Conservation (phyloP, 768 basidiomycete genomes). For the Calocybe indica region DNA sequence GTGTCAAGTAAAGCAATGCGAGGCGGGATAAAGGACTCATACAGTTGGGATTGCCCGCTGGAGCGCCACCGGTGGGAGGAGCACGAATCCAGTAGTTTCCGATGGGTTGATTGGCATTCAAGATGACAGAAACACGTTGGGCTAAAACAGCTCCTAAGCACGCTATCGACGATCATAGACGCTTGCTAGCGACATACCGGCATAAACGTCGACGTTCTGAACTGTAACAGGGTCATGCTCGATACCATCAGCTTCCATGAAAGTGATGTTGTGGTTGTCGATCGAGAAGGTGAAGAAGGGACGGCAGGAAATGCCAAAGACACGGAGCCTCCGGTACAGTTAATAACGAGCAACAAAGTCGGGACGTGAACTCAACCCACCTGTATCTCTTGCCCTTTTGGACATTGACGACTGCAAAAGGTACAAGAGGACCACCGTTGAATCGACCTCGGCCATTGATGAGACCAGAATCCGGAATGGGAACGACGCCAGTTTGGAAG, state of each 20-base stretch:
- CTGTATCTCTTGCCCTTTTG: slow-evolving; percentile 33
- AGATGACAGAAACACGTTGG: slow-evolving; percentile 29
- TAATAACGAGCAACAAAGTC: too few species aligned
- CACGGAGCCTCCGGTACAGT: slow-evolving; percentile 31
- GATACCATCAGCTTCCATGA: slow-evolving; percentile 36
- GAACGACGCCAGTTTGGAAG: slow-evolving; percentile 24
- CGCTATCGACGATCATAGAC: too few species aligned
- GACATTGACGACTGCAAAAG: slow-evolving; percentile 39
- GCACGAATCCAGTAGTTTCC: slow-evolving; percentile 40
- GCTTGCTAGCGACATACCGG: slow-evolving; percentile 29
- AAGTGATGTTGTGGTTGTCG: slow-evolving; percentile 27
- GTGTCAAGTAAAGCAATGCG: not conserved
- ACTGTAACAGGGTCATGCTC: slow-evolving; percentile 31
- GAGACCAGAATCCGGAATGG: slow-evolving; percentile 33
- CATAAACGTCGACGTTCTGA: slow-evolving; percentile 36
- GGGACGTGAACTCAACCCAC: slow-evolving; percentile 26
- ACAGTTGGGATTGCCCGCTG: slow-evolving; percentile 17
- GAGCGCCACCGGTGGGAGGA: slow-evolving; percentile 15
- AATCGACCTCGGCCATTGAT: slow-evolving; percentile 41
- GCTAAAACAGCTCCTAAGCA: slow-evolving; percentile 10
- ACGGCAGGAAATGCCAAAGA: slow-evolving; percentile 42
- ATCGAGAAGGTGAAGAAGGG: slow-evolving; percentile 32
- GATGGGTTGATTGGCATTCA: slow-evolving; percentile 35
- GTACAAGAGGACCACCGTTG: slow-evolving; percentile 29
- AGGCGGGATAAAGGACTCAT: not conserved